Conservation (phyloP, 2,329 filamentous ascomycete species). For the Talaromyces funiculosus region DNA sequence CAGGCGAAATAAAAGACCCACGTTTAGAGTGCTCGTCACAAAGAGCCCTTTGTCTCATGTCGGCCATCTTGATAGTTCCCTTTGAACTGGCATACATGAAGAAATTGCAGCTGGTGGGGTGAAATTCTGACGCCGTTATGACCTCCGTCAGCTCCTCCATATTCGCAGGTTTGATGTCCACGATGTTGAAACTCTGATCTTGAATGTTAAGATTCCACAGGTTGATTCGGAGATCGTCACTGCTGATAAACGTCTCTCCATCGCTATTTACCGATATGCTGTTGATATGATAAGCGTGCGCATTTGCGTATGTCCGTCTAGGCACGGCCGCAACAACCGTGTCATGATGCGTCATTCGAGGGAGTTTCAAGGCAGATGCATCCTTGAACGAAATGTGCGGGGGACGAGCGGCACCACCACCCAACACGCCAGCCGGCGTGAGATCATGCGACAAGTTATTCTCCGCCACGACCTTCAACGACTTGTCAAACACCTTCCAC, state of each 20-base stretch:
- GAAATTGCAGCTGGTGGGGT: constrained; percentile 96
- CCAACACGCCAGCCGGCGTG: constrained; percentile 69
- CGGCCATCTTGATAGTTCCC: constrained; percentile 95
- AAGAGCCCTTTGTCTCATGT: constrained; percentile 94
- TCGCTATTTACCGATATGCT: constrained; percentile 99
- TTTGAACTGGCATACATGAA: constrained; percentile 99
- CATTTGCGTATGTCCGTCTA: constrained; percentile 93
- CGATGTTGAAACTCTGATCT: constrained; percentile 99
- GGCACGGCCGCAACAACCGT: constrained; percentile 96
- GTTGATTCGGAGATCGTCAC: constrained; percentile 95
- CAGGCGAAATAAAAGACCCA: constrained; percentile 42
- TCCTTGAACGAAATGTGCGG: constrained; percentile 71
- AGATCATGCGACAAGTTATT: constrained; percentile 96
- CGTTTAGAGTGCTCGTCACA: constrained; percentile 95
- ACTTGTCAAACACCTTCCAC: constrained; percentile 99
- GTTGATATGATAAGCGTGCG: constrained; percentile 99
- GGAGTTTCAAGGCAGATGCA: constrained; percentile 80
- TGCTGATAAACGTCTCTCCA: constrained; percentile 98
- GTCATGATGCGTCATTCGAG: constrained; percentile 94
- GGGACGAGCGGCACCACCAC: constrained; percentile 69
- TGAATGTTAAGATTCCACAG: constrained; percentile 99
- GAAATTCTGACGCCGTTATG: constrained; percentile 96
- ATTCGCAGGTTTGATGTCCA: constrained; percentile 98
- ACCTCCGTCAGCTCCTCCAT: constrained; percentile 99
- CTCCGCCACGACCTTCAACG: constrained; percentile 95